These are phyloP conservation scores for Ogataea hybrid DNA, from an alignment of 1,139 yeast species.

Conservation along the genomic window DNA sequence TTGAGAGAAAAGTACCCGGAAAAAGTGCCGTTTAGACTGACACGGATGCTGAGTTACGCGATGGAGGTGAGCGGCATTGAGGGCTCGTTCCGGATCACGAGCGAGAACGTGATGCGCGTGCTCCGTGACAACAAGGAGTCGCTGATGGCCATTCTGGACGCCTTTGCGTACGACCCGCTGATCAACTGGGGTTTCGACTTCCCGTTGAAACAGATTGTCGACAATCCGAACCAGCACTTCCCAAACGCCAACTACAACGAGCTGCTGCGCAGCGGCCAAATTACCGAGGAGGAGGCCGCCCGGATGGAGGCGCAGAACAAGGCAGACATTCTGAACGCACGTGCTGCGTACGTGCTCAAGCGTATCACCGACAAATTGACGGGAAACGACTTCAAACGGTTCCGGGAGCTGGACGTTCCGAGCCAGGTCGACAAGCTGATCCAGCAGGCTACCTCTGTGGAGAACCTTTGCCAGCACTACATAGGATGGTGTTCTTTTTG, in stretches of 20 bases:
- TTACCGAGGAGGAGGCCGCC: slow-evolving; percentile 73
- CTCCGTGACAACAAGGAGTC: slow-evolving; percentile 93
- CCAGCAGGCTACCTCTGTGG: slow-evolving; percentile 96
- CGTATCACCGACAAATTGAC: slow-evolving; percentile 90
- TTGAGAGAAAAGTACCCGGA: slow-evolving; percentile 96
- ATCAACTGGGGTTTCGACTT: slow-evolving; percentile 98
- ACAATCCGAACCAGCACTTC: slow-evolving; percentile 66
- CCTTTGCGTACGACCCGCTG: slow-evolving; percentile 97
- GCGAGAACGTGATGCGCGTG: slow-evolving; percentile 96
- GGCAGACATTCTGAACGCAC: slow-evolving; percentile 78
- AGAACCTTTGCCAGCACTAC: slow-evolving; percentile 92
- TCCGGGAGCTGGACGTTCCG: slow-evolving; percentile 71
- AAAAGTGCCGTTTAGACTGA: slow-evolving; percentile 94
- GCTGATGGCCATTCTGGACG: slow-evolving; percentile 95
- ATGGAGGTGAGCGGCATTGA: slow-evolving; percentile 99
- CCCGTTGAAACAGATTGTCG: slow-evolving; percentile 77
- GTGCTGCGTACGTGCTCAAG: slow-evolving; percentile 87
- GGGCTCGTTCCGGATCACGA: slow-evolving; percentile 94
- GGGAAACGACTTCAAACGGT: slow-evolving; percentile 86
- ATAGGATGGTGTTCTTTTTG: slow-evolving; percentile 99
- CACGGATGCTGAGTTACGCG: slow-evolving; percentile 96
- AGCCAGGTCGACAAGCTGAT: slow-evolving; percentile 92
- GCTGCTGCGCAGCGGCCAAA: slow-evolving; percentile 66
- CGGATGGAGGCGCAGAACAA: slow-evolving; percentile 72
- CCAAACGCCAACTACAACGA: slow-evolving; percentile 67